Conservation (phyloP, 2,329 filamentous ascomycete genomes). For the Beauveria asiatica region DNA sequence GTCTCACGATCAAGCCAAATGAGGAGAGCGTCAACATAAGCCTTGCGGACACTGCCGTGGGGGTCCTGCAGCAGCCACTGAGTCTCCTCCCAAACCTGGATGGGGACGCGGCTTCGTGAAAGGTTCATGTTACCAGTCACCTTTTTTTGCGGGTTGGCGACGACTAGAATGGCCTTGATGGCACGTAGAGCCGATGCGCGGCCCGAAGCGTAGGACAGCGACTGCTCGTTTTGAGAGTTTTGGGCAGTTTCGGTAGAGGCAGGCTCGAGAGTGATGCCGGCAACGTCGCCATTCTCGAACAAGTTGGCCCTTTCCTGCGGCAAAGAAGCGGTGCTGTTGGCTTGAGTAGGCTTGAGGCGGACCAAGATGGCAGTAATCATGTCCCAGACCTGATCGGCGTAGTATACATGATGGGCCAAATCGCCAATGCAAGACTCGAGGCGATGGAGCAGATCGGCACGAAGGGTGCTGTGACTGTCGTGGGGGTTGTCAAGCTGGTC, state of each 20-base stretch:
- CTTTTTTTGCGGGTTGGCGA: constrained; percentile 64
- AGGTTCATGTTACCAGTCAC: constrained; percentile 53
- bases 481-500: constrained; percentile 25
- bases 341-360: constrained; percentile 60
- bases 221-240: constrained; percentile 36
- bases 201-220: constrained; percentile 45
- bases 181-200: constrained; percentile 63
- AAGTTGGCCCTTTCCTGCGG: constrained; percentile 38
- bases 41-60: constrained; percentile 68
- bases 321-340: constrained; percentile 34
- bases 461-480: constrained; percentile 34
- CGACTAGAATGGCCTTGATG: constrained; percentile 72
- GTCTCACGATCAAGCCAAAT: constrained; percentile 84
- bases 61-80: constrained; percentile 83
- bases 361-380: constrained; percentile 78
- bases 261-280: constrained; percentile 18
- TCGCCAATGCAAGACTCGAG: constrained; percentile 82
- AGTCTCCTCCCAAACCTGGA: constrained; percentile 91
- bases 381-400: constrained; percentile 89
- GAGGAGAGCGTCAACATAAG: constrained; percentile 74
- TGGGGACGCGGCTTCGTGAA: constrained; percentile 63
- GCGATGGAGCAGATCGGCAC: constrained; percentile 57
- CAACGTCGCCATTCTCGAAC: constrained; percentile 27
- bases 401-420: constrained; percentile 90
- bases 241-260: constrained; percentile 35